Percentiles rank a stretch among this genome's conserved stretches.
These are phyloP conservation scores for Madurella mycetomatis DNA, from an alignment of 2,329 filamentous ascomycete species.

Conservation along the genomic window DNA sequence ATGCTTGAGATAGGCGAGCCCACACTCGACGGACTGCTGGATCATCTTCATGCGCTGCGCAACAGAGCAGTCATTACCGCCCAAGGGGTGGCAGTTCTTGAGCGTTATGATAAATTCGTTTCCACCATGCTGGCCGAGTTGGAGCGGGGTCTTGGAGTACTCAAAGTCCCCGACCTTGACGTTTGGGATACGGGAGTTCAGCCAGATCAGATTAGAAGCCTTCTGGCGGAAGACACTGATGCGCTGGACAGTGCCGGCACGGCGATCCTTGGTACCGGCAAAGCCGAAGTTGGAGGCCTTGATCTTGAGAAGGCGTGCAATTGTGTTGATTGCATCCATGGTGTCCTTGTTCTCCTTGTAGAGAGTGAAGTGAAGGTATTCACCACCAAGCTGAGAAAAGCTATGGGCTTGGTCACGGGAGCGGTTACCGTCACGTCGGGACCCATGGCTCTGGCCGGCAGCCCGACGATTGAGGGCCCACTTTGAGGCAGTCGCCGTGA, in stretches of 20 bases:
- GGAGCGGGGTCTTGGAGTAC: conserved; percentile 66
- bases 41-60: conserved; percentile 42
- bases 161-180: conserved; percentile 74
- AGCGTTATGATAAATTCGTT: conserved; percentile 93
- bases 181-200: conserved; percentile 61
- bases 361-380: conserved; percentile 84
- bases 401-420: conserved; percentile 18
- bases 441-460: conserved; percentile 14
- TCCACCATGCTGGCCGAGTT: conserved; percentile 77
- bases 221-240: conserved; percentile 58
- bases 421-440: conserved; percentile 20
- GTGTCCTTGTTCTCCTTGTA: conserved; percentile 98
- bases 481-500: conserved; percentile 58
- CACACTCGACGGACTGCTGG: conserved; percentile 48
- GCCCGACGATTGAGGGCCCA: conserved; percentile 42
- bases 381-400: conserved; percentile 46
- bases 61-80: conserved; percentile 40
- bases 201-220: conserved; percentile 55
- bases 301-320: conserved; percentile 68
- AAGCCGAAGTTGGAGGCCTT: conserved; percentile 69
- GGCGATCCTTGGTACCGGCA: conserved; percentile 86
- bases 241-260: conserved; percentile 79
- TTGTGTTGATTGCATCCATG: conserved; percentile 79
- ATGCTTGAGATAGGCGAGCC: conserved; percentile 63
- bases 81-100: conserved; percentile 69